Evolutionary conservation across 306 rosid genomes (phyloP), one percentile per base, ranked within the genome.

Genomic region (Dryas drummondii): DNA sequence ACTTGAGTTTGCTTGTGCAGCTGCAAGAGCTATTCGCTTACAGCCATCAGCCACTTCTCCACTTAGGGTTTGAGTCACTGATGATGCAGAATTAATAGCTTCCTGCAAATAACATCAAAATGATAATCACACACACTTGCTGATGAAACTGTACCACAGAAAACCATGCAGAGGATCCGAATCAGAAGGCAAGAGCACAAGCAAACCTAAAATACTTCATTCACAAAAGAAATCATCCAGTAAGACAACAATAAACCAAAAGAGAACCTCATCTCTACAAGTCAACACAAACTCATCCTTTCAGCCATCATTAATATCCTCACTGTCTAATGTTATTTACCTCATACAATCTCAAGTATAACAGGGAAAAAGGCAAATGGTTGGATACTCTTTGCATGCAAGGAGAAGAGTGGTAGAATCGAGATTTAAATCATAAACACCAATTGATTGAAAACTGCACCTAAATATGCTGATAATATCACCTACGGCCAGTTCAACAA

Each of bases 41-140:
- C 96, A 82, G 61, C 98, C 96, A 74, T 96, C 98, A 1, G 88
- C 91, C 81, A 96, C 68, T 81, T 96, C 99, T 74, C 97, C 94
- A 44, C 80, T 86, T 79, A 96, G 75, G 40, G 97, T 85, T 86
- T 92, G 99, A 74, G 93, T 68, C 70, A 96, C 83, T 1, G 99
- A 80, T 27, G 97, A 90, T 27, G 94, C 98, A 2, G 98, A 85
- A 82, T 69, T 92, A 64, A 96, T 83, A 71, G 98, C 79, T 82
- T 96, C 99, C 99, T 96, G 94, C 57, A 79, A 59, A 12, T 58
- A 64, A 15, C 12, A 17, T 17, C 46, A 53, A 42, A 45, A 48
- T 26, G 59, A 45, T 1, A 52, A 60, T 54, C 64, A 58, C 1
- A 67, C 13, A 56, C 4, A 56, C 2, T 1, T 4, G 22, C 26